Base-by-base conservation (phyloP, 129 eudicot genomes). In the Scalesia atractyloides region DNA sequence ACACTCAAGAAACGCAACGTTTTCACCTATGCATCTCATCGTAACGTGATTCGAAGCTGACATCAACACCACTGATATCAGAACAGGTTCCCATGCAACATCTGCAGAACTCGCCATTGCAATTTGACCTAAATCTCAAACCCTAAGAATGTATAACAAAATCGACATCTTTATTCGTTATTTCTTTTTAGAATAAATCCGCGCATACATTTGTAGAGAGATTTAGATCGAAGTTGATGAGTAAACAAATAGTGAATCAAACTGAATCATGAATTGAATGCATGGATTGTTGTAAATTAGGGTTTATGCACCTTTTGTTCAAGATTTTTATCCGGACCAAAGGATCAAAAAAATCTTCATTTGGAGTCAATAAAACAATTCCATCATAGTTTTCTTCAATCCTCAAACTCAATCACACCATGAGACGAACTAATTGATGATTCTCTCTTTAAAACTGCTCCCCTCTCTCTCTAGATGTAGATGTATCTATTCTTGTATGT, bases 51-150 rank as follows among this genome's bases (percentile, higher is more conserved):
- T 90, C 60, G 91, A 80, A 3, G 93, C 70, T 7, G 97, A 76
- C 97, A 94, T 94, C 66, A 94, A 60, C 46, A 88, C 84, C 44
- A 93, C 85, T 54, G 97, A 90, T 36, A 92, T 93, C 54, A 96
- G 97, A 50, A 93, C 59, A 52, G 92, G 92, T 30, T 86, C 86
- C 63, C 84, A 96, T 9, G 66, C 70, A 54, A 80, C 83, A 48
- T 84, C 84, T 73, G 79, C 74, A 10, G 85, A 30, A 68, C 86
- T 76, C 75, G 84, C 88, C 94, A 85, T 84, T 56, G 0, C 15
- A 17, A 12, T 39, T 30, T 24, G 72, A 70, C 47, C 82, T 62
- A 6, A 61, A 62, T 63, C 57, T 17, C 49, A 62, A 70, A 10
- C 63, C 76, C 76, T 76, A 68, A 24, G n/a, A 33, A 67, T 0